Base-by-base conservation (phyloP, 169 alveolate genomes). In the Neospora caninum region DNA sequence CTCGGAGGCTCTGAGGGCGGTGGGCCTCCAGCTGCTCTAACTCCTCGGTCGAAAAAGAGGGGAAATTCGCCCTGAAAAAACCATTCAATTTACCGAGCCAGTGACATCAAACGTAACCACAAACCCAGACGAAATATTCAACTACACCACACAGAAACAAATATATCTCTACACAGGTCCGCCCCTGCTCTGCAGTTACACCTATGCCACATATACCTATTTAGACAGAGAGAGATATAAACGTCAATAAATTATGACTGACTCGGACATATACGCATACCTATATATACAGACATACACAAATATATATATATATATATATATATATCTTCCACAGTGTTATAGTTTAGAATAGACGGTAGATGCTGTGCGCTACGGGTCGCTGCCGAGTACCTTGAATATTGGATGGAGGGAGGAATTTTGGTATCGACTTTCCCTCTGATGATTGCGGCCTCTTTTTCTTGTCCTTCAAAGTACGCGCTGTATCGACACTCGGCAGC, bases 1-100 rank as follows among this genome's bases (percentile, higher is more conserved):
- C 89, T 13, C 64, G 13, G 22, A 82, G 69, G 64, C 43, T 41
- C 34, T 42, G 89, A 13, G 89, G 89, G 43, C 64, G 89, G 67
- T 42, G 89, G 0, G 89, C 89, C 39, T 38, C 64, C 53, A 82
- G 89, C 64, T 82, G 89, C 67, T 82, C 89, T 9, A 82, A 49
- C 64, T 82, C 89, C 41, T 82, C 89, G 4, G 54, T 82, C 89
- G 89, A 82, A 49, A 82, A 82, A 38, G 89, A 82, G 38, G 89
- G 89, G 67, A 82, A 82, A 29, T 41, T 82, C 27, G 38, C 0
- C 31, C 89, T 82, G 64, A 22, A 82, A 29, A 34, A 13, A n/a
- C 84, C 13, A 7, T 49, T 49, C 58, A n/a, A 10, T 25, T 7
- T 6, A 69, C 10, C 80, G 18, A 25, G 38, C 9, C 80, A 58